Evolutionary conservation across 345 rosid genomes (phyloP).

Genomic region (Noccaea bulbosa): DNA sequence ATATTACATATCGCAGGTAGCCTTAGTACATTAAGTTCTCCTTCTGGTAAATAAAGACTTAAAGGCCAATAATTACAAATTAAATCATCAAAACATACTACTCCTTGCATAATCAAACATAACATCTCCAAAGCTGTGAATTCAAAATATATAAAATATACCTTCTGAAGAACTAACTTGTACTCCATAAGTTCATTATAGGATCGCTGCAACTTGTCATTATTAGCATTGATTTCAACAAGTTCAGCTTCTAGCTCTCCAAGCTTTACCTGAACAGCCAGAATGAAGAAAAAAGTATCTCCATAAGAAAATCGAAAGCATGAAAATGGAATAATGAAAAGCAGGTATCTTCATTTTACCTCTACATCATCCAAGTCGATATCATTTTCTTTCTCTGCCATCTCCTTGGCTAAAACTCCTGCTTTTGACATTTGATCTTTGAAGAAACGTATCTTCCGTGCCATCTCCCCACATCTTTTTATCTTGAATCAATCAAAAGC

Average conservation of each 20-base stretch:
- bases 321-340: slow-evolving; percentile 11
- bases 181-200: slow-evolving; percentile 84
- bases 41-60: neutral
- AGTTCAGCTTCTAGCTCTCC: slow-evolving; percentile 95
- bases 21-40: no score
- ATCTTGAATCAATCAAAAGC: slow-evolving; percentile 50
- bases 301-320: slow-evolving; percentile 22
- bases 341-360: slow-evolving; percentile 47
- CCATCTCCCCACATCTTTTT: slow-evolving; percentile 93
- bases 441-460: slow-evolving; percentile 81
- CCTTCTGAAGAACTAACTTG: slow-evolving; percentile 88
- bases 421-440: slow-evolving; percentile 91
- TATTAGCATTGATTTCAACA: slow-evolving; percentile 87
- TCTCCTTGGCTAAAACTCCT: slow-evolving; percentile 56
- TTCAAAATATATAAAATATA: slow-evolving; percentile 33
- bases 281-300: slow-evolving; percentile 6
- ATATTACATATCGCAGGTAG: no score
- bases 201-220: slow-evolving; percentile 77
- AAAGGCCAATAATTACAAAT: no score
- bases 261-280: slow-evolving; percentile 64
- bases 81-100: slow-evolving; percentile 1
- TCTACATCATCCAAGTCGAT: slow-evolving; percentile 75
- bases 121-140: slow-evolving; percentile 12
- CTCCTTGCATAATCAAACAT: neutral
- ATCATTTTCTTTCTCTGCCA: slow-evolving; percentile 47